Evolutionary conservation across 768 basidiomycete genomes (phyloP).

Genomic region (Naganishia friedmannii): DNA sequence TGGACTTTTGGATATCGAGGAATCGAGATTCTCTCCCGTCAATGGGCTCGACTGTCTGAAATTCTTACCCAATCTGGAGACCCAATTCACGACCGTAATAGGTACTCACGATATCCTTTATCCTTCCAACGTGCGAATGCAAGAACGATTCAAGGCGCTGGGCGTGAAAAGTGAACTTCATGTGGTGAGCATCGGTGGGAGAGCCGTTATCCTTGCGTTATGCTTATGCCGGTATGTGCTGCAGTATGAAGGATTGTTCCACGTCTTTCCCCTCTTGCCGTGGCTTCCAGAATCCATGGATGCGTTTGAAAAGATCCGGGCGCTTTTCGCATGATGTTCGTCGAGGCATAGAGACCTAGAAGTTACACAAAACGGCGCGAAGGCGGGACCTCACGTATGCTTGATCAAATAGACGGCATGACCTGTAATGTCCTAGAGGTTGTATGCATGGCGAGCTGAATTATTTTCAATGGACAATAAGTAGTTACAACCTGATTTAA

Average conservation of each 20-base stretch:
- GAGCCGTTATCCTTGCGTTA: neutral
- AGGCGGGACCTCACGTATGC: no score
- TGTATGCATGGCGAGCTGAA: no score
- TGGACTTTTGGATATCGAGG: neutral
- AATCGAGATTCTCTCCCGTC: slow-evolving; percentile 19
- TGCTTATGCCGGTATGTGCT: neutral
- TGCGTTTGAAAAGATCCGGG: slow-evolving; percentile 23
- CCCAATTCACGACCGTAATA: slow-evolving; percentile 26
- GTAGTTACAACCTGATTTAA: neutral
- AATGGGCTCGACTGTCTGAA: slow-evolving; percentile 29
- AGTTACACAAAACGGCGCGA: no score
- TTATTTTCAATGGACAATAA: no score
- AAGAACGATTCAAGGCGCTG: slow-evolving; percentile 17
- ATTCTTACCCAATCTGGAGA: no score
- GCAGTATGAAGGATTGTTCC: slow-evolving; percentile 34
- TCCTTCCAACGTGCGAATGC: slow-evolving; percentile 19
- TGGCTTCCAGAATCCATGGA: slow-evolving; percentile 21
- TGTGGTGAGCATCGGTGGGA: slow-evolving; percentile 27
- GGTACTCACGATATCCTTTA: slow-evolving; percentile 33
- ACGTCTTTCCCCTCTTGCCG: slow-evolving; percentile 34
- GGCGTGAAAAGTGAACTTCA: slow-evolving; percentile 26
- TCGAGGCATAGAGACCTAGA: no score
- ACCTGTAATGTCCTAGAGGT: no score
- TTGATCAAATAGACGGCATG: no score
- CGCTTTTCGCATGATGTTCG: neutral